These are phyloP conservation scores for Pulveroboletus sp. DNA, from an alignment of 768 basidiomycete species.

Conservation along the genomic window DNA sequence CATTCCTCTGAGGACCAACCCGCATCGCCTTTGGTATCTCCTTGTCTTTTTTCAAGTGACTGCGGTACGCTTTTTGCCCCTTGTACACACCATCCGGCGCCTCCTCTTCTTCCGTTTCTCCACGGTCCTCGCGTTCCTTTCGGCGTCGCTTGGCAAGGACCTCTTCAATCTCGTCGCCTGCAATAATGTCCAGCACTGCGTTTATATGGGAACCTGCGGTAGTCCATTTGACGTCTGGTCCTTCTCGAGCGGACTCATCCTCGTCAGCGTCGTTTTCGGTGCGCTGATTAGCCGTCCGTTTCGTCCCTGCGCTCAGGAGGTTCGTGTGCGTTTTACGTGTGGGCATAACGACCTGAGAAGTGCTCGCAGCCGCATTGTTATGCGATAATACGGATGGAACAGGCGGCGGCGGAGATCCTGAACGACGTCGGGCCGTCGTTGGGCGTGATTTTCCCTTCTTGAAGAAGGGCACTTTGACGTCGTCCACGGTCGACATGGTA, in stretches of 20 bases:
- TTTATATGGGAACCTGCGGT: slow-evolving; percentile 72
- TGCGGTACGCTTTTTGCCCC: slow-evolving; percentile 79
- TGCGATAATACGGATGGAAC: slow-evolving; percentile 22
- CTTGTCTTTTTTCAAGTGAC: slow-evolving; percentile 76
- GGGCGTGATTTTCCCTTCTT: slow-evolving; percentile 83
- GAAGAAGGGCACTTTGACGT: slow-evolving; percentile 78
- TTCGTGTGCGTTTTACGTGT: slow-evolving; percentile 63
- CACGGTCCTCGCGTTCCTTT: slow-evolving; percentile 51
- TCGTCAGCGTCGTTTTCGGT: slow-evolving; percentile 46
- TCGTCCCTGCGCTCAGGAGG: slow-evolving; percentile 76
- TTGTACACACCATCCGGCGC: slow-evolving; percentile 79
- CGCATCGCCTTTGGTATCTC: slow-evolving; percentile 88
- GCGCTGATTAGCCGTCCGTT: slow-evolving; percentile 53
- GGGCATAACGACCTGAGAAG: slow-evolving; percentile 74
- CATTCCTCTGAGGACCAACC: slow-evolving; percentile 73
- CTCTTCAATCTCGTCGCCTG: slow-evolving; percentile 80
- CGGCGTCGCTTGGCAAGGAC: slow-evolving; percentile 66
- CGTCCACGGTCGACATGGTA: slow-evolving; percentile 32
- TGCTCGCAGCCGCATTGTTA: not conserved
- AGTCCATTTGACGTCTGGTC: slow-evolving; percentile 76
- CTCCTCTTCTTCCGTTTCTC: slow-evolving; percentile 52
- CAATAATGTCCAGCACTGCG: slow-evolving; percentile 70
- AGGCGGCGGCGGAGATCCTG: slow-evolving; percentile 52
- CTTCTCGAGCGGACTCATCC: slow-evolving; percentile 42
- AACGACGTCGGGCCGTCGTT: slow-evolving; percentile 71